phyloP scores from a whole-genome alignment of 352 stramenopile species.

The Phytopythium litorale region DNA sequence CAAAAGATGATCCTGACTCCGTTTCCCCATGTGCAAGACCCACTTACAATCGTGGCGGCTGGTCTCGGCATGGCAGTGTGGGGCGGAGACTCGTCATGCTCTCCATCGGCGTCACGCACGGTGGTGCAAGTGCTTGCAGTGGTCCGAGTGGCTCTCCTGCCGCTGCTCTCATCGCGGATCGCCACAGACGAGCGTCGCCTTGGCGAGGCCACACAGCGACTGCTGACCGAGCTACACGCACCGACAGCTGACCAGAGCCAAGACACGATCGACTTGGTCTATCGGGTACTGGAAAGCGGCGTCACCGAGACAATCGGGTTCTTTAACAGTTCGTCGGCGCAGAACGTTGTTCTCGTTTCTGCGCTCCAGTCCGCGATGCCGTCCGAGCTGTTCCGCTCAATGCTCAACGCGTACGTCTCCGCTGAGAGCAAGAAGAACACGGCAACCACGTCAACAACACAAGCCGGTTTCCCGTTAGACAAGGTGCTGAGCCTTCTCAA shows the following conservation, averaged over 20 bases:
- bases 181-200: background rate
- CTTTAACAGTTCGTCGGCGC: slow-evolving; percentile 19
- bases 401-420: background rate
- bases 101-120: slow-evolving; percentile 11
- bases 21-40: slow-evolving; percentile 18
- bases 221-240: background rate
- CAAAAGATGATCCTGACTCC: slow-evolving; percentile 15
- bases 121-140: slow-evolving; percentile 34
- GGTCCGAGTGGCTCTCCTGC: slow-evolving; percentile 22
- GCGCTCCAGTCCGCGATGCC: slow-evolving; percentile 27
- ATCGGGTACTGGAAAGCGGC: slow-evolving; percentile 12
- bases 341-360: slow-evolving; percentile 16
- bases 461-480: background rate
- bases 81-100: slow-evolving; percentile 6
- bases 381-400: slow-evolving; percentile 18
- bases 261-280: slow-evolving; percentile 6
- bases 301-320: slow-evolving; percentile 28
- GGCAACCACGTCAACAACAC: background rate
- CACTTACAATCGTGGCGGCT: slow-evolving; percentile 17
- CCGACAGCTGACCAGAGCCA: background rate
- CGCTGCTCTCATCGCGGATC: slow-evolving; percentile 18
- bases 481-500: slow-evolving; percentile 22
- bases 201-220: background rate
- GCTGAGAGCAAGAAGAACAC: background rate
- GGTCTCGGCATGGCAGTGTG: slow-evolving; percentile 20